Evolutionary conservation across 148 eudicot genomes (phyloP), one percentile per base, ranked within the genome.

Genomic region (Nepenthes gracilis): DNA sequence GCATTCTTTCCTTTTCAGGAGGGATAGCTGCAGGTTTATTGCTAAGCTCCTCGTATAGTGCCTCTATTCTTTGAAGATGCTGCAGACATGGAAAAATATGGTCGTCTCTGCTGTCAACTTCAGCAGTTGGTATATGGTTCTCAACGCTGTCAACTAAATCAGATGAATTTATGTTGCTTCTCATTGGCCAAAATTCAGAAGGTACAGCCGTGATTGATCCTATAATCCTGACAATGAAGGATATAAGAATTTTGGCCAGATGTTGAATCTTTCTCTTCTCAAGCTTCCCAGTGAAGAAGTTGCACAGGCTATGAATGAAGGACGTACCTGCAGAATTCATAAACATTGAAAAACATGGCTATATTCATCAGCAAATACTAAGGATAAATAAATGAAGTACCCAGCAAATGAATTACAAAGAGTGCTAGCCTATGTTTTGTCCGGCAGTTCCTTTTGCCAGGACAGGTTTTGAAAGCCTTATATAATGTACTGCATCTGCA

Each of bases 51-150:
- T 87, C 85, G 48, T 74, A 64, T 63, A 74, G 51, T 40, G 64
- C 60, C 62, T 87, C 95, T 37, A 87, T 67, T 65, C 70, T 80
- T 43, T 84, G 78, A 52, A 87, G 78, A 61, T 87, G 95, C 64
- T 84, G 62, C 61, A 82, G 58, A 58, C 83, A 87, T 36, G 86
- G 80, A 68, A 63, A 67, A 10, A 73, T 54, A 14, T 32, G 49
- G 60, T 64, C 58, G 64, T 64, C 70, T 60, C 23, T 61, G 8
- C 62, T 52, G 40, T 67, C 69, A 50, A 68, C 53, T 72, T 72
- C 81, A 35, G 67, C 53, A 45, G 43, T 57, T 10, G 78, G 2
- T 63, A 60, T 47, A 50, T 51, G 65, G 61, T 59, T 40, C 57
- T 77, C 80, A 40, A 56, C 50, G 57, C 47, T 36, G 67, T 75